A percentile compares a stretch with the other conserved stretches of the same genome.
Conservation (phyloP, 2,329 filamentous ascomycete genomes). For the Didymella keratinophila region DNA sequence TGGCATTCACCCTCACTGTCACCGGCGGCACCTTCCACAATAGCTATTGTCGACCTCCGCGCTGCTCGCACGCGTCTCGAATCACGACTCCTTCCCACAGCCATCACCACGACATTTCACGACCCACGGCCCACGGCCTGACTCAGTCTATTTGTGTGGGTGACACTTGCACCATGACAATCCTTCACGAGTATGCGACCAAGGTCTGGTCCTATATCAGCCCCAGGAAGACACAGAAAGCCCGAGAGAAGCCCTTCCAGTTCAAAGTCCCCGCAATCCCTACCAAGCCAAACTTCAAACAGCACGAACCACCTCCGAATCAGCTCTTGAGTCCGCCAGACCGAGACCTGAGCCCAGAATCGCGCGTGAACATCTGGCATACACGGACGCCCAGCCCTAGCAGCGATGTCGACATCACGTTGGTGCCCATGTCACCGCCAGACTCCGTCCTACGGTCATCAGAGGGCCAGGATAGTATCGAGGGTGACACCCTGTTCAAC, state of each 20-base stretch:
- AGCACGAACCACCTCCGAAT: constrained; percentile 5
- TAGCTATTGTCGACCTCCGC: background rate
- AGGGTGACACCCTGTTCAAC: constrained; percentile 41
- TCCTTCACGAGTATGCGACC: constrained; percentile 45
- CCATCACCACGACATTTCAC: background rate
- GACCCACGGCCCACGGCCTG: background rate
- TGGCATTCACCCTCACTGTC: constrained; percentile 29
- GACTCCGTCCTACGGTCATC: constrained; percentile 27
- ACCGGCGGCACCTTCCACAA: constrained; percentile 19
- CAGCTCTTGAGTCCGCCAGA: constrained; percentile 13
- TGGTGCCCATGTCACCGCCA: constrained; percentile 45
- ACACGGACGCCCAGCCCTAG: constrained; percentile 32
- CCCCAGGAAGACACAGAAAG: constrained; percentile 51
- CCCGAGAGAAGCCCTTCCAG: constrained; percentile 47
- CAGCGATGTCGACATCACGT: constrained; percentile 31
- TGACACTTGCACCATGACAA: constrained; percentile 34
- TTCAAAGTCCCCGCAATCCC: constrained; percentile 48
- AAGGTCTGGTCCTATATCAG: constrained; percentile 55
- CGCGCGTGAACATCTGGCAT: constrained; percentile 35
- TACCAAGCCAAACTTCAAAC: constrained; percentile 11
- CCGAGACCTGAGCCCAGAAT: constrained; percentile 48
- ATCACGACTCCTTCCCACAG: background rate
- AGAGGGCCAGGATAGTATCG: constrained; percentile 29
- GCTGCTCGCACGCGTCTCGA: constrained; percentile 1
- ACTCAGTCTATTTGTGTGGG: background rate